Evolutionary conservation across 495 filamentous ascomycete genomes (phyloP).

Genomic region (Penicillium herquei): DNA sequence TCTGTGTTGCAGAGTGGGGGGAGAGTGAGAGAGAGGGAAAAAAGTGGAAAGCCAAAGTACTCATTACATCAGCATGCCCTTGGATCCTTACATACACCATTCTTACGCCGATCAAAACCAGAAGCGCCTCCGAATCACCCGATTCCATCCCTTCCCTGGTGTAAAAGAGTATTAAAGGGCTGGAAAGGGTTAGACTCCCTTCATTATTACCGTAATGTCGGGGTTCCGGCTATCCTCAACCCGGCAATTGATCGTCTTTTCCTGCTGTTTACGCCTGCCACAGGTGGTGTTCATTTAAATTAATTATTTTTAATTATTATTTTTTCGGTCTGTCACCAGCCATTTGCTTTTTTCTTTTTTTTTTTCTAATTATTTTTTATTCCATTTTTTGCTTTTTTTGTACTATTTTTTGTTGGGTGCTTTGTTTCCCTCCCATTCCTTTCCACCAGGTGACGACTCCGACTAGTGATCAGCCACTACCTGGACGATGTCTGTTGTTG

Average conservation of each 20-base stretch:
- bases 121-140: constrained; percentile 2
- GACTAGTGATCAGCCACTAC: constrained; percentile 35
- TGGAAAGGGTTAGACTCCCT: background rate
- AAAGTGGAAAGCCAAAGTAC: background rate
- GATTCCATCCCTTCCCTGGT: constrained; percentile 9
- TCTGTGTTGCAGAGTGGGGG: too few species aligned
- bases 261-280: too few species aligned
- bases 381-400: constrained; percentile 6
- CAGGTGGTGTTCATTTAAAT: background rate
- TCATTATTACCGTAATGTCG: constrained; percentile 14
- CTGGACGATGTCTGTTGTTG: constrained; percentile 10
- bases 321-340: background rate
- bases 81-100: constrained; percentile 10
- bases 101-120: constrained; percentile 9
- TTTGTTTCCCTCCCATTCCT: constrained; percentile 27
- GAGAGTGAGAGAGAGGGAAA: too few species aligned
- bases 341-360: constrained; percentile 2
- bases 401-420: constrained; percentile 2
- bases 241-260: constrained; percentile 14
- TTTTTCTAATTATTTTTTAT: background rate
- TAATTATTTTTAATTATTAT: constrained; percentile 1
- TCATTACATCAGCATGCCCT: constrained; percentile 4
- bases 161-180: background rate
- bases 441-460: constrained; percentile 22
- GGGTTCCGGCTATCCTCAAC: constrained; percentile 6